phyloP scores from a whole-genome alignment of 139 green algal species.

The Chlamydomonas sphaeroides region DNA sequence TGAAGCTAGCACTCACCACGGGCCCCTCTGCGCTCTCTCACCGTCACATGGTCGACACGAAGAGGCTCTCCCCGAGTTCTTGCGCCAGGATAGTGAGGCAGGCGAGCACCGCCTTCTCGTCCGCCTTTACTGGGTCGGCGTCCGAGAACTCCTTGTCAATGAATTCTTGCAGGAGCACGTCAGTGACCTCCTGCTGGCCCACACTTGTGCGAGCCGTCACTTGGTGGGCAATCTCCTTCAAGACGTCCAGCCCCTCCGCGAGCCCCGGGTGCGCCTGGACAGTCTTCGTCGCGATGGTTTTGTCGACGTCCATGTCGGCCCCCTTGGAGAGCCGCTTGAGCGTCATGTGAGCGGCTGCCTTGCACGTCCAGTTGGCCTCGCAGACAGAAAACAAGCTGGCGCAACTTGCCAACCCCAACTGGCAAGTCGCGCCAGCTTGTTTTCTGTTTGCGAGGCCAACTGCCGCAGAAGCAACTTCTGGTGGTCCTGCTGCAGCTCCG shows the following conservation, averaged over 20 bases:
- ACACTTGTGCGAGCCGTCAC: not conserved
- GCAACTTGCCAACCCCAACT: too few species aligned
- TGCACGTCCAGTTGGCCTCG: not conserved
- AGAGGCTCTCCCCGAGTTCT: constrained; percentile 1
- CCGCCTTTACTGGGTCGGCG: constrained; percentile 11
- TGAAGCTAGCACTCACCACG: too few species aligned
- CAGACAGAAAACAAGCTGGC: too few species aligned
- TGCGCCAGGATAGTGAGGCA: constrained; percentile 11
- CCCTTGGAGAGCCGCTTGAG: constrained; percentile 19
- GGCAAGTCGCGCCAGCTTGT: constrained; percentile 4
- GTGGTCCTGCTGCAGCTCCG: not conserved
- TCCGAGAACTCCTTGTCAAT: not conserved
- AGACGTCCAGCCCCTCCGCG: not conserved
- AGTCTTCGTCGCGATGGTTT: not conserved
- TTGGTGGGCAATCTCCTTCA: not conserved
- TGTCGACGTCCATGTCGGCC: not conserved
- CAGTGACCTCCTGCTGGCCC: constrained; percentile 15
- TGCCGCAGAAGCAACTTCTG: not conserved
- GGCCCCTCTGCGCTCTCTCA: too few species aligned
- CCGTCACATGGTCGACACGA: constrained; percentile 24
- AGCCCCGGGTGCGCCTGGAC: not conserved
- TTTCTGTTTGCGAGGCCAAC: constrained; percentile 11
- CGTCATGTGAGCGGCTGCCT: constrained; percentile 1
- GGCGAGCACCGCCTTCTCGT: constrained; percentile 12
- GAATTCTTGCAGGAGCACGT: not conserved